These are phyloP conservation scores for Myriosclerotinia scirpicola DNA, from an alignment of 2,329 filamentous ascomycete genomes.

Conservation along the genomic window DNA sequence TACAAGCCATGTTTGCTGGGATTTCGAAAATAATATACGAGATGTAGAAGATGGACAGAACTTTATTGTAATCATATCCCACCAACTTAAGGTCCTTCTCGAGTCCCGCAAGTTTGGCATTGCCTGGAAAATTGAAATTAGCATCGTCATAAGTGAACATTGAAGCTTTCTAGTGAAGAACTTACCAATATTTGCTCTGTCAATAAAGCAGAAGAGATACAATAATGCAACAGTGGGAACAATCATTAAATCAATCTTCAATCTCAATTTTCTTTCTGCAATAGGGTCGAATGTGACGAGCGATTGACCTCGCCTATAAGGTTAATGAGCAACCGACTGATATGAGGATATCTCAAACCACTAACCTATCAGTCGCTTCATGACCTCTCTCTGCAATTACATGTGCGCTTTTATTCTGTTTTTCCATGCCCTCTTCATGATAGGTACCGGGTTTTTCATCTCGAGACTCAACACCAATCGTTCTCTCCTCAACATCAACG, in stretches of 20 bases:
- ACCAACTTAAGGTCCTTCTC: constrained; percentile 59
- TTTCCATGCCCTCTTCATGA: constrained; percentile 27
- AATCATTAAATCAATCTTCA: constrained; percentile 65
- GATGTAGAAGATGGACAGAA: constrained; percentile 70
- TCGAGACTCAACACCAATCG: constrained; percentile 3
- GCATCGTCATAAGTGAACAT: neutral
- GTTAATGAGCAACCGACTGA: constrained; percentile 44
- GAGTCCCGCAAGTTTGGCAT: constrained; percentile 65
- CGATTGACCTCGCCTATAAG: constrained; percentile 8
- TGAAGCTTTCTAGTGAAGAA: neutral
- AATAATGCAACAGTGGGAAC: constrained; percentile 65
- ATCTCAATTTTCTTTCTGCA: constrained; percentile 57
- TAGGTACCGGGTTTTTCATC: constrained; percentile 25
- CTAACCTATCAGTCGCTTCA: constrained; percentile 36
- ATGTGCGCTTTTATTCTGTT: constrained; percentile 26
- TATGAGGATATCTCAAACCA: neutral
- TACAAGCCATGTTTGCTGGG: constrained; percentile 65
- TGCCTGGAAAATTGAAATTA: constrained; percentile 48
- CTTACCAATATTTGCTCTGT: constrained; percentile 70
- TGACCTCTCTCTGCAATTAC: constrained; percentile 36
- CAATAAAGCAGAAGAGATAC: constrained; percentile 74
- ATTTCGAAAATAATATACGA: constrained; percentile 74
- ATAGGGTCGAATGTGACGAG: constrained; percentile 49
- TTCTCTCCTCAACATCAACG: constrained; percentile 1
- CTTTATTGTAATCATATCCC: constrained; percentile 66